Evolutionary conservation across 495 filamentous ascomycete genomes (phyloP).

Genomic region (Elaphomyces granulatus): DNA sequence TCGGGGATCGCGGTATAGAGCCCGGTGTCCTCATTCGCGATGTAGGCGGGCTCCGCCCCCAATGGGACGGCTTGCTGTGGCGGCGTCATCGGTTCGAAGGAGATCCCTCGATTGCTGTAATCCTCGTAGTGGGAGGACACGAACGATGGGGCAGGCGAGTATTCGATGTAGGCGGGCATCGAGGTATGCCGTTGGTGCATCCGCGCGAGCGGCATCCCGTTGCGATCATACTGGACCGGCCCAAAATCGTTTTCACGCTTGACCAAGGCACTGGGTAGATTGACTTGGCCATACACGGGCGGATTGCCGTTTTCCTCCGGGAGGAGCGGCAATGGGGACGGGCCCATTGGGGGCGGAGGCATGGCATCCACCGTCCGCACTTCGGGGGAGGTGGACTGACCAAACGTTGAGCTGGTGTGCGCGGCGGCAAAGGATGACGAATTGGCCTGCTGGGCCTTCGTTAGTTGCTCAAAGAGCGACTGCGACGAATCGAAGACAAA

Average conservation of each 20-base stretch:
- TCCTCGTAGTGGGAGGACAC: constrained; percentile 94
- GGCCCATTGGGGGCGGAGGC: constrained; percentile 64
- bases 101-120: constrained; percentile 91
- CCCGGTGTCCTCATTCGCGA: constrained; percentile 92
- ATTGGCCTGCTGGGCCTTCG: constrained; percentile 97
- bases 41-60: constrained; percentile 81
- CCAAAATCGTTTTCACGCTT: constrained; percentile 72
- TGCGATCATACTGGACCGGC: constrained; percentile 74
- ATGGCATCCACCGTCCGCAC: constrained; percentile 83
- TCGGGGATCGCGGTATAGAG: constrained; percentile 91
- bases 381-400: constrained; percentile 69
- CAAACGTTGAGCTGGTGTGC: constrained; percentile 61
- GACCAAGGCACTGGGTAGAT: constrained; percentile 46
- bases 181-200: constrained; percentile 84
- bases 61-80: constrained; percentile 74
- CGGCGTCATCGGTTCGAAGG: constrained; percentile 91
- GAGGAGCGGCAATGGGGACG: constrained; percentile 61
- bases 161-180: constrained; percentile 95
- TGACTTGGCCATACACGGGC: constrained; percentile 56
- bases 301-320: constrained; percentile 66
- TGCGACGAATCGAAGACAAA: constrained; percentile 99
- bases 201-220: constrained; percentile 69
- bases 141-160: constrained; percentile 94
- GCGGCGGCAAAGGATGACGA: constrained; percentile 78
- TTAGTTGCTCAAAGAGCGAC: constrained; percentile 97